Base-by-base conservation (phyloP, 1,284 basidiomycete genomes). In the Apiotrichum porosum region DNA sequence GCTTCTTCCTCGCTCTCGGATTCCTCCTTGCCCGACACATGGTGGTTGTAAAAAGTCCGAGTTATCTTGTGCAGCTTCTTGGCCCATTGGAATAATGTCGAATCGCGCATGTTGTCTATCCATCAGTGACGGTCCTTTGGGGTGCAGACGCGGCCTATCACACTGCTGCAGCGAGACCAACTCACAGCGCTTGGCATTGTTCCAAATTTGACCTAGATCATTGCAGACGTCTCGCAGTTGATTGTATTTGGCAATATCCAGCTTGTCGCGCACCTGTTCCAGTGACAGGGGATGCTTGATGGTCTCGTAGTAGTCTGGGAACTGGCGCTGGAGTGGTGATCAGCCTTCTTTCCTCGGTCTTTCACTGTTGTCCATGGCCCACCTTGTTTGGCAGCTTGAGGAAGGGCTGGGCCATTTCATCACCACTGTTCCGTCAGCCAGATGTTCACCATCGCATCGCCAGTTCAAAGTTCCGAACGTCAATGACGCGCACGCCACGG, bases 221-320 rank as follows among this genome's bases (percentile, higher is more conserved):
- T 49, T 41, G 32, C 52, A 58, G 28, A 71, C 69, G 4, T 61
- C 64, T 23, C 58, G 55, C 19, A 71, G 49, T 0, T 60, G 64
- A 13, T 58, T 44, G 42, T 71, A 71, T 36, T 46, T 41, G 4
- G 34, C 42, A 9, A 45, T 39, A 6, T 64, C 56, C 9, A 72
- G 65, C 52, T 62, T 68, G 10, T 54, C 43, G 9, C 65, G 52
- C 13, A 71, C 63, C 30, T 60, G 63, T 30, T 69, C 63, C 31
- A 72, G 61, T 28, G 62, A 62, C 60, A 71, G 63, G 12, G 70
- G 70, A 41, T 68, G 60, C 52, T 71, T 69, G 55, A 72, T 72
- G 9, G 57, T 64, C 38, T 66, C 65, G 41, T 71, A 72, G 49
- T 72, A 72, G 35, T 72, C 70, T 8, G 69, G 68, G 42, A 70